Conservation (phyloP, 2,329 filamentous ascomycete genomes). For the Pseudocercospora fuligena region DNA sequence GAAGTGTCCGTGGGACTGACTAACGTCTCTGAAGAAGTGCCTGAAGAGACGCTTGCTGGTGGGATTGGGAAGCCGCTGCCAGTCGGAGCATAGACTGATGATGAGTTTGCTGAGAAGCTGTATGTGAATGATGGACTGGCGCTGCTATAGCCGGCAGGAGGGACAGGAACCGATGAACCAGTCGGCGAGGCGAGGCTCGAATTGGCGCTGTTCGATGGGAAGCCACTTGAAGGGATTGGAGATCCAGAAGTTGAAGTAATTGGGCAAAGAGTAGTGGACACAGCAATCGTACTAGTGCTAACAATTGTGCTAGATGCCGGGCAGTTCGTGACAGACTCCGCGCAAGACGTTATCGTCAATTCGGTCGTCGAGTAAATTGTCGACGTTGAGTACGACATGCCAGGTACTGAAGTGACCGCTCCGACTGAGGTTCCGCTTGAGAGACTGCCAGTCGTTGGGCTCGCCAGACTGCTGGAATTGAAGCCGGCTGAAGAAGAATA, state of each 20-base stretch:
- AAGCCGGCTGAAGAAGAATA: background rate
- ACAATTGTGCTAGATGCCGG: slow-evolving; percentile 42
- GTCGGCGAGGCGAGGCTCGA: slow-evolving; percentile 14
- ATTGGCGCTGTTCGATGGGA: background rate
- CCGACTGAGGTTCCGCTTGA: slow-evolving; percentile 21
- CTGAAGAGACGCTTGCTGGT: slow-evolving; percentile 3
- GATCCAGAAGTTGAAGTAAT: slow-evolving; percentile 26
- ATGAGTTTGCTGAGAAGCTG: slow-evolving; percentile 15
- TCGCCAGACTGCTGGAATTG: slow-evolving; percentile 12
- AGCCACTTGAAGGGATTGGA: background rate
- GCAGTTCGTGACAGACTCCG: slow-evolving; percentile 46
- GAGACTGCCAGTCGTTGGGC: slow-evolving; percentile 12
- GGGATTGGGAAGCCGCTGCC: slow-evolving; percentile 20
- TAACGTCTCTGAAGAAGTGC: slow-evolving; percentile 6
- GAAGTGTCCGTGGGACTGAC: slow-evolving; percentile 22
- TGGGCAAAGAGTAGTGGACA: slow-evolving; percentile 50
- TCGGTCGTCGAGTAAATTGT: slow-evolving; percentile 49
- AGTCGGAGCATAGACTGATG: slow-evolving; percentile 3
- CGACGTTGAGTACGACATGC: slow-evolving; percentile 41
- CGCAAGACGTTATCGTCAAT: slow-evolving; percentile 50
- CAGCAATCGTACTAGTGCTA: slow-evolving; percentile 44
- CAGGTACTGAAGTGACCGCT: slow-evolving; percentile 34
- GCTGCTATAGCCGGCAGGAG: slow-evolving; percentile 6
- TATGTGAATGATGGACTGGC: slow-evolving; percentile 12
- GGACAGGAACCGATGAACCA: background rate